These are phyloP conservation scores for Mesembryanthemum crystallinum DNA, from an alignment of 148 eudicot genomes.

Conservation along the genomic window DNA sequence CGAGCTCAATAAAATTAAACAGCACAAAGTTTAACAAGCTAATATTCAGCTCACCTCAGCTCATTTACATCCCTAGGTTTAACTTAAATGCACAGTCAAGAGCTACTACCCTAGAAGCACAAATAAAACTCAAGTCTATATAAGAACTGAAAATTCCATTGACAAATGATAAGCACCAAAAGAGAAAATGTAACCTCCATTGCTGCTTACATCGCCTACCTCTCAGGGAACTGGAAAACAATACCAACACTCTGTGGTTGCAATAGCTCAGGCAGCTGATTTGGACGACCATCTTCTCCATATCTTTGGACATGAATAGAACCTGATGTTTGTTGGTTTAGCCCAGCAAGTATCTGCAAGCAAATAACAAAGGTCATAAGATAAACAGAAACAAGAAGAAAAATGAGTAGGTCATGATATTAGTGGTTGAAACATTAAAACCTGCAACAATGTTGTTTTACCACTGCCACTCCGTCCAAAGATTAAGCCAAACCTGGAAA, in stretches of 20 bases:
- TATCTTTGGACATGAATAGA: constrained; percentile 68
- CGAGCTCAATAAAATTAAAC: too few relatives aligned
- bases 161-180: background rate
- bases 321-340: constrained; percentile 90
- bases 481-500: constrained; percentile 78
- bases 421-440: constrained; percentile 23
- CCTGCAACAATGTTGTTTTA: constrained; percentile 96
- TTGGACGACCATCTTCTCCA: constrained; percentile 56
- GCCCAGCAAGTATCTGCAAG: constrained; percentile 87
- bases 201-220: constrained; percentile 40
- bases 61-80: too few relatives aligned
- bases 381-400: background rate
- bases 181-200: background rate
- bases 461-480: constrained; percentile 99
- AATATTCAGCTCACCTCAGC: too few relatives aligned
- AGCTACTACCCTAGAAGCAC: background rate
- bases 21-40: too few relatives aligned
- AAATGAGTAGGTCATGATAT: background rate
- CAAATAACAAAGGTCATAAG: background rate
- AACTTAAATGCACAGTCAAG: constrained; percentile 1
- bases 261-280: constrained; percentile 47
- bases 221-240: constrained; percentile 97
- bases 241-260: constrained; percentile 78
- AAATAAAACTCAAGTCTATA: background rate
- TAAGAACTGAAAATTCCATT: background rate